Base-by-base conservation (phyloP, 371 early-diverging fungal genomes). In the Mucor circinelloides region DNA sequence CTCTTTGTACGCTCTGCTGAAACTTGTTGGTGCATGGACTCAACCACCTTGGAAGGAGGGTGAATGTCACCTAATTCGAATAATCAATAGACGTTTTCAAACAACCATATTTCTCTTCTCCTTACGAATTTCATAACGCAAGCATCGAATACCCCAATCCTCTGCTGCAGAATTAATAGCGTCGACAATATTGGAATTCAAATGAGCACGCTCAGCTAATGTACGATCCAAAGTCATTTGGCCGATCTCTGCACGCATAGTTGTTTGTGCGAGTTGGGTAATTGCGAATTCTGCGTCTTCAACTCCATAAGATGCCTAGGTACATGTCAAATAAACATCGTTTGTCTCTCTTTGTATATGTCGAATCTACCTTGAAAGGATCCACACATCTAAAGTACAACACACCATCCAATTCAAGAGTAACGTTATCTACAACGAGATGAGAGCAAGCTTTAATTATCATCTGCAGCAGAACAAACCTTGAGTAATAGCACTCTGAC, bases 181-280 rank as follows among this genome's bases (percentile, higher is more conserved):
- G 32, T 94, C 87, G 25, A 97, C 97, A 76, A 99, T 99, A 71
- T 95, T 93, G 65, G 87, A 74, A 78, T 99, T 98, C 65, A 99
- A 82, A 57, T 92, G 88, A 31, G 95, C 91, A 68, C 98, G 91
- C 75, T 99, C 97, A 2, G 98, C 96, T 58, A 99, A 78, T 3
- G 98, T 99, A 15, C 94, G 87, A 77, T 99, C 99, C 66, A 99
- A 82, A 0, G 97, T 96, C 93, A 99, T 91, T 77, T 97, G 97
- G 31, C 99, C 99, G 73, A 98, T 98, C 74, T 99, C 99, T 2
- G 99, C 96, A 34, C 99, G 90, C 98, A 98, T 98, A 1, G 98
- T 97, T 0, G 99, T 99, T 77, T 98, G 97, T 27, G 99, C 99
- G 61, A 99, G 87, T 76, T 98, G 98, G 4, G 95, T 87, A 48